Percentiles rank a stretch among this genome's conserved stretches.
These are phyloP conservation scores for Ceratocystis ficicola DNA, from an alignment of 2,329 filamentous ascomycete genomes.

Conservation along the genomic window DNA sequence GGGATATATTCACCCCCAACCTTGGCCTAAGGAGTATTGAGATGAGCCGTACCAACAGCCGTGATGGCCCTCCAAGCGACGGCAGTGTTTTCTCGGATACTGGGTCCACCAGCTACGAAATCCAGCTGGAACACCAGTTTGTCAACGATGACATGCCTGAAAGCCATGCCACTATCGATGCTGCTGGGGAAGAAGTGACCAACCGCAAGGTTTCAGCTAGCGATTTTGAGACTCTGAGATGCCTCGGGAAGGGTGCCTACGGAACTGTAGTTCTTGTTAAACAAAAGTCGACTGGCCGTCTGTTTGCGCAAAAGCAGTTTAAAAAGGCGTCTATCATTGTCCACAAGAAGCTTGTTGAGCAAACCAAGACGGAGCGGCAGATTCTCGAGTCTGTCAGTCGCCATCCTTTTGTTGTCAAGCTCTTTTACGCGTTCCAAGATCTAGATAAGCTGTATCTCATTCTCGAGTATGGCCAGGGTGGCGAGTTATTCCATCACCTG, in stretches of 20 bases:
- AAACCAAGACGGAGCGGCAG: slow-evolving; percentile 91
- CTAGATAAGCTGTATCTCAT: slow-evolving; percentile 96
- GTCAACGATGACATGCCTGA: slow-evolving; percentile 30
- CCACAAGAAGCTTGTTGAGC: slow-evolving; percentile 89
- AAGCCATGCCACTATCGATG: slow-evolving; percentile 32
- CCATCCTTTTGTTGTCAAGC: slow-evolving; percentile 94
- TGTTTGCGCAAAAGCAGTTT: slow-evolving; percentile 97
- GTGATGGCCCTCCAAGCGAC: slow-evolving; percentile 43
- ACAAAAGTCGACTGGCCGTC: slow-evolving; percentile 70
- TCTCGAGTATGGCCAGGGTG: slow-evolving; percentile 91
- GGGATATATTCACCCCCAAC: slow-evolving; percentile 34
- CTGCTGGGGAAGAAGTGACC: slow-evolving; percentile 27
- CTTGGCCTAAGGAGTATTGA: slow-evolving; percentile 41
- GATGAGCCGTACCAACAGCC: slow-evolving; percentile 44
- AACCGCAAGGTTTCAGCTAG: slow-evolving; percentile 72
- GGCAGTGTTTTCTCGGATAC: slow-evolving; percentile 54
- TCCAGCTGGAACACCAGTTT: slow-evolving; percentile 74
- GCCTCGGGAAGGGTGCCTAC: slow-evolving; percentile 90
- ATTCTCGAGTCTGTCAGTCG: slow-evolving; percentile 93
- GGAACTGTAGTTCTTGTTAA: slow-evolving; percentile 90
- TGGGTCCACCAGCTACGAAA: slow-evolving; percentile 63
- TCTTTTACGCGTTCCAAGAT: slow-evolving; percentile 97
- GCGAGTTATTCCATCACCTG: slow-evolving; percentile 92
- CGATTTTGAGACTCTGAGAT: slow-evolving; percentile 83
- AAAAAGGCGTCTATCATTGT: slow-evolving; percentile 92